These are phyloP conservation scores for Ceratonia siliqua DNA, from an alignment of 306 rosid genomes.

Conservation along the genomic window DNA sequence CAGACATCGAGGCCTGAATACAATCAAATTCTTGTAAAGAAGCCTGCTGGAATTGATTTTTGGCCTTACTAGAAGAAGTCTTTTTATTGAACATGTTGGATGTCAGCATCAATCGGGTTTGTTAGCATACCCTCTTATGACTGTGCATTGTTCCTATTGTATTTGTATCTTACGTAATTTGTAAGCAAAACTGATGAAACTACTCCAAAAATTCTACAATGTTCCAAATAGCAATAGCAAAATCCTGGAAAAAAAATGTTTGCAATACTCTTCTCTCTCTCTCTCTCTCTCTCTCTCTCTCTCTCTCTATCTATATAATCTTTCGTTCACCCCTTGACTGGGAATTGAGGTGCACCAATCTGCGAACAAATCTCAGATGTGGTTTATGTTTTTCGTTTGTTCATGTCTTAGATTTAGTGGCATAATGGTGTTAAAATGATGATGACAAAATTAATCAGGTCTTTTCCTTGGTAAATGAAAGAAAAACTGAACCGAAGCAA, in stretches of 20 bases:
- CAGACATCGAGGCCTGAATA: constrained; percentile 96
- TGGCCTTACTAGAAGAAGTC: constrained; percentile 55
- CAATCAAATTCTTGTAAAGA: constrained; percentile 82
- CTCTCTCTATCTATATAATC: no score
- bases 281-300: no score
- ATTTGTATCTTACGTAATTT: constrained; percentile 30
- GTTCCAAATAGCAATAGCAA: constrained; percentile 18
- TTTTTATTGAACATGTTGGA: neutral
- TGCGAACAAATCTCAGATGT: neutral
- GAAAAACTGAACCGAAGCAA: no score
- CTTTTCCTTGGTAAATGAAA: neutral
- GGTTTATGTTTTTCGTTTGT: constrained; percentile 17
- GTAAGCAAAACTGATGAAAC: constrained; percentile 22
- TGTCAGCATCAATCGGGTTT: neutral
- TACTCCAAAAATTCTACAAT: constrained; percentile 11
- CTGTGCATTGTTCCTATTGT: neutral
- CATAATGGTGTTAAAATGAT: neutral
- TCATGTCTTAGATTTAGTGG: neutral
- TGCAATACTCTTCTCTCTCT: no score
- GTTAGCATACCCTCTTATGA: constrained; percentile 1
- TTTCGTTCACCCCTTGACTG: neutral
- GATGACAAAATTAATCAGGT: neutral
- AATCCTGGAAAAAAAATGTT: neutral
- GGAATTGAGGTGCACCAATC: neutral
- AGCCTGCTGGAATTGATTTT: constrained; percentile 60